Base-by-base conservation (phyloP, 1,139 yeast genomes). In the Meyerozyma smithsonii region DNA sequence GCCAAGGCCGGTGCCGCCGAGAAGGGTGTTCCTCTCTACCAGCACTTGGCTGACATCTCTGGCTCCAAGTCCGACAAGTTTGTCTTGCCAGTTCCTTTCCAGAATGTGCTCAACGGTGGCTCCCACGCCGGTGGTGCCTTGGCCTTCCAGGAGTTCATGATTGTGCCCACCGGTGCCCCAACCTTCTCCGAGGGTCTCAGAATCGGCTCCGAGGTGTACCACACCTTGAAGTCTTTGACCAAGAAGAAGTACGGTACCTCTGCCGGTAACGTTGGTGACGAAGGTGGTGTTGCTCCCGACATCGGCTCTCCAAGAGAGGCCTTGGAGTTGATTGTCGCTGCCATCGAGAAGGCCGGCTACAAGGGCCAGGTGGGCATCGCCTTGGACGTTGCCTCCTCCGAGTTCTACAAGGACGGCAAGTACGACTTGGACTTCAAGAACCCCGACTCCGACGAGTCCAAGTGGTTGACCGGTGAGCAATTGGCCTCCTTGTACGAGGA, bases 241-340 rank as follows among this genome's bases (percentile, higher is more conserved):
- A 86, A 86, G 81, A 81, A 85, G 81, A 77, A 74, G 69, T 90
- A 89, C 81, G 97, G 97, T 66, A 83, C 85, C 64, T 83, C 95
- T 49, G 97, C 97, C 60, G 97, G 96, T 74, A 90, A 90, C 76
- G 97, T 90, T 64, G 97, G 97, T 81, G 97, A 90, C 72, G 97
- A 90, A 79, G 97, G 97, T 82, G 97, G 97, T 79, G 96, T 90
- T 77, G 97, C 97, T 59, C 97, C 97, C 69, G 86, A 87, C 72
- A 81, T 90, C 58, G 77, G 83, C 52, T 79, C 95, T 56, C 89
- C 97, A 63, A 86, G 80, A 69, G 97, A 90, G 78, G 97, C 97
- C 55, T 77, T 90, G 57, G 96, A 89, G 74, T 83, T 90, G 68
- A 87, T 90, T 66, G 77, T 80, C 57, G 82, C 72, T 51, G 87